These are phyloP conservation scores for Blastocystis sp. DNA, from an alignment of 352 stramenopile species.

Conservation along the genomic window DNA sequence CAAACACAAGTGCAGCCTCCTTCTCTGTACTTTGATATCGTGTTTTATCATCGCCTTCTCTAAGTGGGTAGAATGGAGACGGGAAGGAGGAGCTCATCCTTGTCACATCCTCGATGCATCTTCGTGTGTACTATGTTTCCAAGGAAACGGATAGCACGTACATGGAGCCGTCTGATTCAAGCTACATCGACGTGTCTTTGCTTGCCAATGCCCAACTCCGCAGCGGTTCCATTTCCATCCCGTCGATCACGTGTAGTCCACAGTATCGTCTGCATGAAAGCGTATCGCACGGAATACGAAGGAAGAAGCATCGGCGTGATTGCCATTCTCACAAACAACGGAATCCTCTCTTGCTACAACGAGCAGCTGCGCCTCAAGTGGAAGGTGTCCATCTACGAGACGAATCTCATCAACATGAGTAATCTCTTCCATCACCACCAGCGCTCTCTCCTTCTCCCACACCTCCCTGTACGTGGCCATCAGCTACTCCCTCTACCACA, in stretches of 20 bases:
- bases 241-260: neutral
- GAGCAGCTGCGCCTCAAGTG: neutral
- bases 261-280: slow-evolving; percentile 1
- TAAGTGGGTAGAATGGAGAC: slow-evolving; percentile 39
- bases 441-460: slow-evolving; percentile 1
- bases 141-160: neutral
- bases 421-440: slow-evolving; percentile 24
- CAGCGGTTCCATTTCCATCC: neutral
- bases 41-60: neutral
- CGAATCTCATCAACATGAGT: slow-evolving; percentile 51
- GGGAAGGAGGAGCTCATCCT: slow-evolving; percentile 6
- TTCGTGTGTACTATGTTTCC: slow-evolving; percentile 8
- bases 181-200: slow-evolving; percentile 8
- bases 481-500: slow-evolving; percentile 19
- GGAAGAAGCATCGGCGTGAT: neutral
- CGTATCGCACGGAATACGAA: neutral
- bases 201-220: neutral
- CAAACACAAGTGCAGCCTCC: neutral
- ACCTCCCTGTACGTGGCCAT: slow-evolving; percentile 11
- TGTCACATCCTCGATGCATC: neutral
- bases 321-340: slow-evolving; percentile 16
- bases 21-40: slow-evolving; percentile 11
- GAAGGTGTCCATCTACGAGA: slow-evolving; percentile 50
- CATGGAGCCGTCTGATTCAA: neutral
- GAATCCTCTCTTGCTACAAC: slow-evolving; percentile 30